Base-by-base conservation (phyloP, 116 monocot genomes). In the Iris pallida region DNA sequence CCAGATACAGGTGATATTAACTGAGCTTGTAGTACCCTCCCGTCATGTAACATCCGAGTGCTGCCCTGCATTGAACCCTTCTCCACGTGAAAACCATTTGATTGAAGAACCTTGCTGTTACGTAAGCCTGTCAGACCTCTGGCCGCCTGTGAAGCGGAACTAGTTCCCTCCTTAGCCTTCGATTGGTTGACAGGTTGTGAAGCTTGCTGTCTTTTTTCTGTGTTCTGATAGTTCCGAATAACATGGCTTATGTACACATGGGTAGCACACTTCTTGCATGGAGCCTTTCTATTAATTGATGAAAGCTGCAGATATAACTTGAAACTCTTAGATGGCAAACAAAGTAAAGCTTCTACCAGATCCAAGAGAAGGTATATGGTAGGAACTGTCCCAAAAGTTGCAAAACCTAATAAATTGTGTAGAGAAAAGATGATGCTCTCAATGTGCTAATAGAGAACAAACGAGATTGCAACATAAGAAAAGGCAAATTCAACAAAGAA, bases 161-260 rank as follows among this genome's bases (percentile, higher is more conserved):
- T 68, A 43, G 57, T 2, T 20, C 40, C 62, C 47, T 69, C 76
- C 47, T 61, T 45, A 14, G 44, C 14, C 47, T 78, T 73, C 6
- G 47, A 5, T 45, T 70, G 60, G 20, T 54, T 55, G 4, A 5
- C 1, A 56, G 59, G 53, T 1, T 58, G 44, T 13, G 41, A 42
- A 5, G 44, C n/a, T n/a, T 47, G 59, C 0, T 16, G 12, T 56
- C 40, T 56, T 17, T 74, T 73, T 49, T 74, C 77, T 8, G 20
- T 14, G 4, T 68, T 68, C 46, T 85, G 85, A 65, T 68, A 53
- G 59, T 64, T 63, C 42, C 47, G 65, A 42, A 85, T 81, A 13
- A 81, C 53, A 75, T 65, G 78, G 71, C 78, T 64, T 55, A 81
- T 80, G 49, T 54, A 49, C 19, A 85, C 77, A 61, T 85, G 85